These are phyloP conservation scores for Friedmanniomyces simplex DNA, from an alignment of 495 filamentous ascomycete genomes.

Conservation along the genomic window DNA sequence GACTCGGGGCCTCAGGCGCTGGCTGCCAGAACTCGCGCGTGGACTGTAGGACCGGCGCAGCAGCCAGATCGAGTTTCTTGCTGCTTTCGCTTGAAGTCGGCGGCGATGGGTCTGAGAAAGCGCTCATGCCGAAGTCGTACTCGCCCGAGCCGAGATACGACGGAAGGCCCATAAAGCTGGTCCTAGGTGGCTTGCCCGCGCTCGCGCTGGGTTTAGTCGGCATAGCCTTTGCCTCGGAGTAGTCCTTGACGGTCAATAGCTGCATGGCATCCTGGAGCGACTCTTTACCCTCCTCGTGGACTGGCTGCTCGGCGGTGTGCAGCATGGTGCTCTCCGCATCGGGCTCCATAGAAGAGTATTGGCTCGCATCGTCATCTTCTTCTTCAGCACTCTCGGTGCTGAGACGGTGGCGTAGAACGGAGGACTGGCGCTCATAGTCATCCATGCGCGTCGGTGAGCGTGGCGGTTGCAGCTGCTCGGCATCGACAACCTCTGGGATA, in stretches of 20 bases:
- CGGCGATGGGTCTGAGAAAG: slow-evolving; percentile 39
- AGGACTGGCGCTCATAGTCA: slow-evolving; percentile 28
- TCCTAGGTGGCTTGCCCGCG: neutral
- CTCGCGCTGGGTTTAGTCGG: neutral
- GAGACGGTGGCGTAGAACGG: slow-evolving; percentile 31
- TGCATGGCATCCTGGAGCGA: slow-evolving; percentile 17
- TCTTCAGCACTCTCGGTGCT: slow-evolving; percentile 17
- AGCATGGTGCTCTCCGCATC: slow-evolving; percentile 19
- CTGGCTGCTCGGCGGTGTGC: neutral
- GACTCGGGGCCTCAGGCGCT: slow-evolving; percentile 43
- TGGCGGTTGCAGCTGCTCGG: slow-evolving; percentile 40
- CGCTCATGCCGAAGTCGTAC: slow-evolving; percentile 41
- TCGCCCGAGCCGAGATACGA: slow-evolving; percentile 36
- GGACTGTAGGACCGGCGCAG: neutral
- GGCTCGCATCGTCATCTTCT: slow-evolving; percentile 28
- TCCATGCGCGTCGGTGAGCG: slow-evolving; percentile 23
- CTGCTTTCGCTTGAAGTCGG: slow-evolving; percentile 20
- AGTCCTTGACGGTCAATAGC: slow-evolving; percentile 21
- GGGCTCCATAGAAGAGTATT: slow-evolving; percentile 27
- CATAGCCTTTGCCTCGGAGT: slow-evolving; percentile 4
- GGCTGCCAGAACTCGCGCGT: slow-evolving; percentile 3
- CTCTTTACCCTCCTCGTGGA: slow-evolving; percentile 15
- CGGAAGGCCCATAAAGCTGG: slow-evolving; percentile 31
- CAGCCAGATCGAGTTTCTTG: neutral
- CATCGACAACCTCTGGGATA: slow-evolving; percentile 38